Percentiles rank a stretch among this genome's conserved stretches.
Conservation (phyloP, 1,139 yeast species). For the Kodamaea alishanica region DNA sequence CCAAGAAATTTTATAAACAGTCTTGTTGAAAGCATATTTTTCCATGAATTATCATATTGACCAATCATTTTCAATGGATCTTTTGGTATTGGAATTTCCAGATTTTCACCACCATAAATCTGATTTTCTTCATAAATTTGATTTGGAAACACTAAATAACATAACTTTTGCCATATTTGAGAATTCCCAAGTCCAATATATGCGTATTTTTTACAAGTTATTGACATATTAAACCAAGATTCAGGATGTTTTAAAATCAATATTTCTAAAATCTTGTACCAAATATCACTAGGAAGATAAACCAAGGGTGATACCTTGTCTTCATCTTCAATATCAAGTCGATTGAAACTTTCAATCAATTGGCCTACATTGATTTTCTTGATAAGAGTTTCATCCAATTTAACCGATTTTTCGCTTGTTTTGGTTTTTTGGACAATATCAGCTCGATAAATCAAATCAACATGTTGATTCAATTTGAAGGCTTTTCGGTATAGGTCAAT, state of each 20-base stretch:
- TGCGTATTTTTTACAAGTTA: constrained; percentile 60
- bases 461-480: constrained; percentile 59
- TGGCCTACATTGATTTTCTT: constrained; percentile 37
- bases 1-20: constrained; percentile 83
- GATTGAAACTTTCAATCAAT: constrained; percentile 31
- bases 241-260: constrained; percentile 54
- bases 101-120: no score
- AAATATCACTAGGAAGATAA: constrained; percentile 61
- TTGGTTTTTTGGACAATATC: constrained; percentile 38
- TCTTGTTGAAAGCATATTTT: constrained; percentile 41
- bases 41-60: constrained; percentile 52
- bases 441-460: constrained; percentile 63
- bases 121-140: constrained; percentile 52
- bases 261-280: constrained; percentile 51
- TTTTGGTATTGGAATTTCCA: constrained; percentile 37
- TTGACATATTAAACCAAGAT: constrained; percentile 63
- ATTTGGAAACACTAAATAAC: constrained; percentile 51
- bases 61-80: constrained; percentile 43
- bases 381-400: constrained; percentile 31
- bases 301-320: constrained; percentile 48
- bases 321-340: constrained; percentile 8
- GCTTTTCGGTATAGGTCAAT: constrained; percentile 71
- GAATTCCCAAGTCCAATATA: constrained; percentile 56
- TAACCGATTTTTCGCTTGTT: constrained; percentile 6
- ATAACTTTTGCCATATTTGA: constrained; percentile 54